Evolutionary conservation across 495 filamentous ascomycete genomes (phyloP).

Genomic region (Aspergillus taichungensis): DNA sequence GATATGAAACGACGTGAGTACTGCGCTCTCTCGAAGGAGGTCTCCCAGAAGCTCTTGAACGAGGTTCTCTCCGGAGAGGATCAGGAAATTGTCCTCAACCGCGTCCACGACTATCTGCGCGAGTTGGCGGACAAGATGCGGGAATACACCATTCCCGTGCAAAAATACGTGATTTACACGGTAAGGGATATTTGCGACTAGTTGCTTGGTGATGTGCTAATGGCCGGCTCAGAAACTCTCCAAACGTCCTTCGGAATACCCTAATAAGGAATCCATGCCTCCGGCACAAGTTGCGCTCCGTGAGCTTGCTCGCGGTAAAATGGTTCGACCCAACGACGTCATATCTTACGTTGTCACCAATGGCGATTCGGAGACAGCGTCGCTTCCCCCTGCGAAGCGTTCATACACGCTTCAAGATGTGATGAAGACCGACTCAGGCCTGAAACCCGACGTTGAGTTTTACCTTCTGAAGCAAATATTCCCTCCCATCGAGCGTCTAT

Average conservation of each 20-base stretch:
- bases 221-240: conserved; percentile 60
- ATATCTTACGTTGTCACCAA: conserved; percentile 91
- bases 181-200: conserved; percentile 24
- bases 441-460: conserved; percentile 87
- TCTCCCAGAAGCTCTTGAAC: conserved; percentile 71
- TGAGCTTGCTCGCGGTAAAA: conserved; percentile 79
- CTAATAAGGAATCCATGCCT: conserved; percentile 90
- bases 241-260: conserved; percentile 86
- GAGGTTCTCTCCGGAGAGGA: conserved; percentile 93
- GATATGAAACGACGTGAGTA: conserved; percentile 98
- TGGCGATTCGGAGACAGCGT: conserved; percentile 54
- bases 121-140: conserved; percentile 78
- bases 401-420: conserved; percentile 84
- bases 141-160: conserved; percentile 56
- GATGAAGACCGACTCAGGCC: conserved; percentile 57
- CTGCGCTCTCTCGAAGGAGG: conserved; percentile 88
- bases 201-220: conserved; percentile 4
- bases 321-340: conserved; percentile 83
- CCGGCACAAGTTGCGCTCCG: conserved; percentile 90
- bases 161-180: conserved; percentile 94
- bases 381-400: conserved; percentile 70
- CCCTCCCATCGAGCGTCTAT: conserved; percentile 95
- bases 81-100: conserved; percentile 75
- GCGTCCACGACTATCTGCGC: conserved; percentile 86
- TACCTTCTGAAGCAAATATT: conserved; percentile 98